Evolutionary conservation across 2,329 filamentous ascomycete species (phyloP), one percentile per base, ranked within the genome.

Genomic region (Diaporthe ampelina): DNA sequence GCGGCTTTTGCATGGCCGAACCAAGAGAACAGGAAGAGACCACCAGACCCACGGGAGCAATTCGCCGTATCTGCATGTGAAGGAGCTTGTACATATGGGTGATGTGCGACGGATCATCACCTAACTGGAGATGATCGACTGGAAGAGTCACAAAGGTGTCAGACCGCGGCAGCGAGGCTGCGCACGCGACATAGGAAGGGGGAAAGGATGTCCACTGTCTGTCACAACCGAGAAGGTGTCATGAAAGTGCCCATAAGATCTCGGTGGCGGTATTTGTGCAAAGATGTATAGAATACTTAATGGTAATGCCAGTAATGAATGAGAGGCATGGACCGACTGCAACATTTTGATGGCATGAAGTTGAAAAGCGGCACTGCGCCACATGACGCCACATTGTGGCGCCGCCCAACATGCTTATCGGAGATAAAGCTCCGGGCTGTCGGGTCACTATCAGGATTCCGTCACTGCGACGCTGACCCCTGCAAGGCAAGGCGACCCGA

Each of bases 361-460:
- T 68, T 26, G 32, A 9, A 52, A 54, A 21, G 32, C 32, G n/a
- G n/a, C n/a, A 7, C 48, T 29, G 63, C 48, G 63, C 63, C 63
- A 67, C 45, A 67, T 26, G 7, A 37, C 63, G 63, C 63, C 63
- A 54, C 63, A 21, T 5, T 52, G 63, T 13, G 40, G 26, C 63
- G 48, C 63, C 8, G 21, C 29, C 3, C 63, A 29, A 48, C 61
- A n/a, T 24, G 1, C 29, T 5, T 11, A 11, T 37, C 45, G 63
- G 63, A 68, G 63, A 54, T 15, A 26, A 68, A 26, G 48, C 63
- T 54, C 63, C 48, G 63, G 26, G 21, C 26, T 24, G 2, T 3
- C 21, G 26, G 63, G 15, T 3, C n/a, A 1, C 7, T 37, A 24
- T 11, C 21, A 67, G 37, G 13, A 37, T 67, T n/a, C 63, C 63